Conservation (phyloP, 2,329 filamentous ascomycete species). For the Nothomitra cinnamomea region DNA sequence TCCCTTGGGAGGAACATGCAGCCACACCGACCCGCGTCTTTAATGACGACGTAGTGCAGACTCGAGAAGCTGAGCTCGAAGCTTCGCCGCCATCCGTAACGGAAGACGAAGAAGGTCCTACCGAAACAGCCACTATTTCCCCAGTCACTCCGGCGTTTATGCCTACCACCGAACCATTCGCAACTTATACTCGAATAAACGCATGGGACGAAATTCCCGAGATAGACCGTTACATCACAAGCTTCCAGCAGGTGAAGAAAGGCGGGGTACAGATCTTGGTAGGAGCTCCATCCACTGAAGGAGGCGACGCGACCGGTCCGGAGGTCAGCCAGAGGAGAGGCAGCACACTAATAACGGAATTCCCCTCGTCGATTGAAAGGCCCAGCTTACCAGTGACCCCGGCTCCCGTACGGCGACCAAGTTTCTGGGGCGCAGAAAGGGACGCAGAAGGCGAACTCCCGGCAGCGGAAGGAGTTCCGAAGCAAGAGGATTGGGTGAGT, state of each 20-base stretch:
- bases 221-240: slow-evolving; percentile 75
- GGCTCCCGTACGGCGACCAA: slow-evolving; percentile 54
- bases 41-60: slow-evolving; percentile 32
- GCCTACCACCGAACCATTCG: slow-evolving; percentile 46
- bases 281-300: slow-evolving; percentile 11
- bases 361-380: slow-evolving; percentile 64
- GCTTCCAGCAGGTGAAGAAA: slow-evolving; percentile 47
- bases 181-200: slow-evolving; percentile 58
- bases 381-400: slow-evolving; percentile 85
- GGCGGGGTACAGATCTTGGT: slow-evolving; percentile 28
- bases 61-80: slow-evolving; percentile 10
- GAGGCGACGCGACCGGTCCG: slow-evolving; percentile 9
- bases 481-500: slow-evolving; percentile 91
- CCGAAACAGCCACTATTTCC: slow-evolving; percentile 27
- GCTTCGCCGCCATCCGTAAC: slow-evolving; percentile 16
- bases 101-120: slow-evolving; percentile 20
- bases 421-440: slow-evolving; percentile 47
- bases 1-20: slow-evolving; percentile 72
- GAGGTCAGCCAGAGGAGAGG: slow-evolving; percentile 21
- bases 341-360: slow-evolving; percentile 65
- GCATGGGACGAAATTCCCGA: slow-evolving; percentile 87
- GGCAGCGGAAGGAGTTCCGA: slow-evolving; percentile 64
- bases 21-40: slow-evolving; percentile 51
- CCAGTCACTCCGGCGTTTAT: slow-evolving; percentile 32
- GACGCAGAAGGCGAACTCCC: slow-evolving; percentile 45